phyloP scores from a whole-genome alignment of 2,329 filamentous ascomycete species.

The Botryotinia convoluta region DNA sequence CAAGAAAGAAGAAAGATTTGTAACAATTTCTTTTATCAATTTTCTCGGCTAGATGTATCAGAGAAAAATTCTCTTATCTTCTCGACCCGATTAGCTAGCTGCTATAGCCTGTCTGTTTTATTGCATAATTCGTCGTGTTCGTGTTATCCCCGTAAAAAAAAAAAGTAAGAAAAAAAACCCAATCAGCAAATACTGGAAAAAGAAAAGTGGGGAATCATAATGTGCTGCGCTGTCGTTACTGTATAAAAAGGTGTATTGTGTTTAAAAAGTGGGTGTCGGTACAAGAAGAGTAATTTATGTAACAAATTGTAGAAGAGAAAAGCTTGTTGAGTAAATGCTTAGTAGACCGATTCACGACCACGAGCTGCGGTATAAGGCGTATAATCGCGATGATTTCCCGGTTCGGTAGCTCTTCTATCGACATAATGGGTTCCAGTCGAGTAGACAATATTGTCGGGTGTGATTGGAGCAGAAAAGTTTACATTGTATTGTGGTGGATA shows the following conservation, averaged over 20 bases:
- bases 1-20: background rate
- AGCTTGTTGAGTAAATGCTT: background rate
- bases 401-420: constrained; percentile 12
- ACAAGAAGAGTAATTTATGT: constrained; percentile 21
- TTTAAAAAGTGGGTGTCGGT: constrained; percentile 16
- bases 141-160: constrained; percentile 14
- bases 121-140: constrained; percentile 10
- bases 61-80: background rate
- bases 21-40: background rate
- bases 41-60: background rate
- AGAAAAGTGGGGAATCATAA: constrained; percentile 20
- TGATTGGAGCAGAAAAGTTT: constrained; percentile 6
- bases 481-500: constrained; percentile 9
- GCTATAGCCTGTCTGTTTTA: background rate
- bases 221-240: constrained; percentile 20
- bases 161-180: background rate
- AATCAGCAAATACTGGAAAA: background rate
- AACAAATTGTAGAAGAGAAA: constrained; percentile 8
- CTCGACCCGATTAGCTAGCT: background rate
- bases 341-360: background rate
- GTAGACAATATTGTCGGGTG: constrained; percentile 1
- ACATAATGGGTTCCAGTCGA: background rate
- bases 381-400: constrained; percentile 16
- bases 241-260: constrained; percentile 14
- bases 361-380: background rate